Percentiles rank a stretch among this genome's conserved stretches.
Conservation (phyloP, 1,284 basidiomycete species). For the Ceratobasidium theobromae region DNA sequence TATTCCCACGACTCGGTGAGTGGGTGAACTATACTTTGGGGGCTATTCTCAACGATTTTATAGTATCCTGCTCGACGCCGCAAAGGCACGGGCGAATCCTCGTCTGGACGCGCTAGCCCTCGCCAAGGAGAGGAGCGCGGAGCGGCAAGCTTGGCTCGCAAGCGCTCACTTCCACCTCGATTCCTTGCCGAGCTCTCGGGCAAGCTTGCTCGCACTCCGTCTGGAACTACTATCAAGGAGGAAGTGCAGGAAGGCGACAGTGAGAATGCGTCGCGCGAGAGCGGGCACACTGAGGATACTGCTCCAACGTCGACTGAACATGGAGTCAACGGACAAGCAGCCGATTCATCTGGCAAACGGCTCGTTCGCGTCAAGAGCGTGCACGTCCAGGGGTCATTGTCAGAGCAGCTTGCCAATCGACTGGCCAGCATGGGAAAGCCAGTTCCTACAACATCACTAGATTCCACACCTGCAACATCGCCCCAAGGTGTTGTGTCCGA, state of each 20-base stretch:
- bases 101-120: constrained; percentile 38
- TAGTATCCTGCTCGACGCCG: constrained; percentile 51
- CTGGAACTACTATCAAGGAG: constrained; percentile 41
- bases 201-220: constrained; percentile 19
- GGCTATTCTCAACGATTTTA: constrained; percentile 33
- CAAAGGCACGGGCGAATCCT: constrained; percentile 31
- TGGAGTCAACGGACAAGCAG: constrained; percentile 36
- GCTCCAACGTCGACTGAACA: constrained; percentile 60
- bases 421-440: constrained; percentile 50
- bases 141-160: constrained; percentile 16
- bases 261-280: constrained; percentile 56
- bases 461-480: neutral
- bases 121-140: constrained; percentile 26
- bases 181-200: constrained; percentile 24
- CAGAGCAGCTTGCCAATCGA: constrained; percentile 60
- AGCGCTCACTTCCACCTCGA: constrained; percentile 10
- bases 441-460: neutral
- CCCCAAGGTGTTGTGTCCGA: constrained; percentile 5
- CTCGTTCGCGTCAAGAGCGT: constrained; percentile 36
- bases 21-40: neutral
- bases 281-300: constrained; percentile 55
- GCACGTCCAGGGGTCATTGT: constrained; percentile 51
- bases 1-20: constrained; percentile 50
- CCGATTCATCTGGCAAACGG: constrained; percentile 33
- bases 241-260: constrained; percentile 60